These are phyloP conservation scores for Wickerhamiella sorbophila DNA, from an alignment of 805 yeast species.

Conservation along the genomic window DNA sequence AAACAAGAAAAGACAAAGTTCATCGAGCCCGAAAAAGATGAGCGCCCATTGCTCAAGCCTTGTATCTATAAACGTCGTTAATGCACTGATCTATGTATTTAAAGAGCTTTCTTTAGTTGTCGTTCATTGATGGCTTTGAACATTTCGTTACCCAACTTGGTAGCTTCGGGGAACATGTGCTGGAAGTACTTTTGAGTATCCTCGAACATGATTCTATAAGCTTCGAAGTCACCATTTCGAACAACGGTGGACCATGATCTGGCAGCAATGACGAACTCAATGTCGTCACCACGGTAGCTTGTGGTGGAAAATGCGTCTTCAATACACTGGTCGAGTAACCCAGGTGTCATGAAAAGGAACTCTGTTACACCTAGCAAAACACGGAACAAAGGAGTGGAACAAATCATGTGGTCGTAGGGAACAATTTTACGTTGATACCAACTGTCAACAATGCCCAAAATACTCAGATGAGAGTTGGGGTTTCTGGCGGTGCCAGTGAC, in stretches of 20 bases:
- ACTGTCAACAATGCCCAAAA: constrained; percentile 83
- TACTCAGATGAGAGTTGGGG: constrained; percentile 81
- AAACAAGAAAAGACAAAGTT: constrained; percentile 35
- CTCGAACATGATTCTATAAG: constrained; percentile 61
- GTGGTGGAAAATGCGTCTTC: constrained; percentile 52
- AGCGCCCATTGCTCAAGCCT: constrained; percentile 66
- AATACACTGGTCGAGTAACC: constrained; percentile 65
- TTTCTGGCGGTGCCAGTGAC: constrained; percentile 36
- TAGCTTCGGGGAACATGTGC: constrained; percentile 82
- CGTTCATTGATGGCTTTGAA: constrained; percentile 29
- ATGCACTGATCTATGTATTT: not conserved
- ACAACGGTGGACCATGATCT: constrained; percentile 77
- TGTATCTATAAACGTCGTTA: constrained; percentile 61
- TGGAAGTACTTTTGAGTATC: constrained; percentile 69
- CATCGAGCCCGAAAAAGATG: constrained; percentile 48
- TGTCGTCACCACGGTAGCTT: constrained; percentile 72
- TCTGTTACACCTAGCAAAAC: constrained; percentile 90
- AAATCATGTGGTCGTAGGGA: constrained; percentile 93
- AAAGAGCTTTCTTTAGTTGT: not conserved
- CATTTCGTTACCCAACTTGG: constrained; percentile 85
- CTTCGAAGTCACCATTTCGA: constrained; percentile 53
- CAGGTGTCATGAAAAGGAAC: constrained; percentile 74
- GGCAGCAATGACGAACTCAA: constrained; percentile 86
- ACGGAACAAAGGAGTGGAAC: constrained; percentile 87
- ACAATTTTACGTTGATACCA: constrained; percentile 77